Conservation (phyloP, 1,139 yeast species). For the Geotrichum carabidarum region DNA sequence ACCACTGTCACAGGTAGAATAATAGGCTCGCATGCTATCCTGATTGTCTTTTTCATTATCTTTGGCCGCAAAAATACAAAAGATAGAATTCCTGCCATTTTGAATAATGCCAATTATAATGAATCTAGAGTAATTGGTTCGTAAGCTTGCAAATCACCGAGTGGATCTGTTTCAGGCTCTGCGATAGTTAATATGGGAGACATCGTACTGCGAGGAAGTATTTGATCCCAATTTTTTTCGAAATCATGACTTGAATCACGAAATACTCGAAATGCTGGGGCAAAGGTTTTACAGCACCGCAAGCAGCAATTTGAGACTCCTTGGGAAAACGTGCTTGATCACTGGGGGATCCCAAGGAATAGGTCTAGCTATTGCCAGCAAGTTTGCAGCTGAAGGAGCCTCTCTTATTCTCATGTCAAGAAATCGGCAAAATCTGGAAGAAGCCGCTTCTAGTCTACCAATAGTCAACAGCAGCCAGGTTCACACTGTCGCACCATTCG, state of each 20-base stretch:
- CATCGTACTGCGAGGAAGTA: not conserved
- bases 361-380: conserved; percentile 61
- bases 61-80: not conserved
- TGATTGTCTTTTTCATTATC: conserved; percentile 11
- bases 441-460: conserved; percentile 40
- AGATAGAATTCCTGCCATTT: conserved; percentile 3
- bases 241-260: not conserved
- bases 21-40: conserved; percentile 23
- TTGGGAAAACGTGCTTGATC: conserved; percentile 36
- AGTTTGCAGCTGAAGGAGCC: conserved; percentile 58
- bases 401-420: conserved; percentile 60
- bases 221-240: not conserved
- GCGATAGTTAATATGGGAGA: not conserved
- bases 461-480: conserved; percentile 32
- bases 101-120: not conserved
- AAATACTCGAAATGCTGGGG: not conserved
- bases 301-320: conserved; percentile 14
- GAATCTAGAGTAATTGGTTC: not conserved
- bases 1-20: conserved; percentile 27
- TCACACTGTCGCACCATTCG: conserved; percentile 52
- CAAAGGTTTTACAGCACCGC: not conserved
- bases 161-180: not conserved
- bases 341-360: conserved; percentile 90
- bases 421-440: conserved; percentile 39
- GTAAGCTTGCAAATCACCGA: not conserved